Evolutionary conservation across 331 rosid genomes (phyloP), one percentile per base, ranked within the genome.

Genomic region (Rosa hybrid): DNA sequence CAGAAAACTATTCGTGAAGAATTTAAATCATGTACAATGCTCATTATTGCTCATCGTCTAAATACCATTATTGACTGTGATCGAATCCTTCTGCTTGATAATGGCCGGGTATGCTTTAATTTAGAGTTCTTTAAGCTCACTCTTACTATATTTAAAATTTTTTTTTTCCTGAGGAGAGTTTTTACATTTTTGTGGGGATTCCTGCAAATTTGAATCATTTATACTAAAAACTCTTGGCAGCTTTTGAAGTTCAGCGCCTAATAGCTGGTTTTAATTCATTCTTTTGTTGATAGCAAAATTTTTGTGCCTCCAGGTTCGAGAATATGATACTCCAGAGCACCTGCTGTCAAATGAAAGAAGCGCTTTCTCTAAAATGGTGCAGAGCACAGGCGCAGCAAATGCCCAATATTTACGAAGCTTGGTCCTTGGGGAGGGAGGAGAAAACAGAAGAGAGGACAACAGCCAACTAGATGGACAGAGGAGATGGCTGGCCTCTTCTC

Each of bases 41-140:
- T 89, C 76, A 85, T 89, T 71, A 86, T 89, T 74, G 92, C 90
- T 81, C 90, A 89, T 74, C 79, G 89, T 70, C 81, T 89, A 27
- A 89, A 89, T 64, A 89, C 90, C 80, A 89, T 89, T 45, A 86
- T 89, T 57, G 90, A 89, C 69, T 89, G 90, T 9, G 89, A 89
- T 68, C 82, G 42, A 77, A 81, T 89, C 48, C 86, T 89, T 78
- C 83, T 89, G 76, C 89, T 89, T 59, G 86, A 89, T 78, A 82
- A 83, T 81, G 90, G 92, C 41, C 86, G 65, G 90, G 92, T 89
- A 80, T 72, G 80, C 42, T 38, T 34, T 46, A 16, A 14, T 27
- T 27, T 30, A 34, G 71, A 81, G 44, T n/a, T 76, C 34, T 13
- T 69, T 38, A 62, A 18, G 51, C 30, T 63, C 68, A n/a, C 5